Conservation (phyloP, 129 eudicot genomes). For the Sambucus nigra region DNA sequence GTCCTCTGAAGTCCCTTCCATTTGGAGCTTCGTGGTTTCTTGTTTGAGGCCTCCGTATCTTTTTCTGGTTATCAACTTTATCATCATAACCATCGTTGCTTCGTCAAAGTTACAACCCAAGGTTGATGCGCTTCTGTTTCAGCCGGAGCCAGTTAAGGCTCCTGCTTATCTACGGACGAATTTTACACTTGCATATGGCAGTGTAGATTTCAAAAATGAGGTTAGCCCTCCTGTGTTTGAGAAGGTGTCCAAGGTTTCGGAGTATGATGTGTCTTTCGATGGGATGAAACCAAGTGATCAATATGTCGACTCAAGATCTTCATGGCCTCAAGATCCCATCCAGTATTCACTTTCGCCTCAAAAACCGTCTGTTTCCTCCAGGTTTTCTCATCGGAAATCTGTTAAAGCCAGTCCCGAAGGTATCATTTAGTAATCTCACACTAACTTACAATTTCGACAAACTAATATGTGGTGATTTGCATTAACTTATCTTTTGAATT, state of each 20-base stretch:
- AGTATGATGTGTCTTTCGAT: conserved; percentile 15
- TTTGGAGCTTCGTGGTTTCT: conserved; percentile 41
- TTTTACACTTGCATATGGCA: neutral
- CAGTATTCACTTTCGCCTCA: conserved; percentile 19
- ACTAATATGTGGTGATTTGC: no score
- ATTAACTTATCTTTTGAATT: no score
- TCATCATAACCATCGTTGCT: conserved; percentile 76
- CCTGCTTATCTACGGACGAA: conserved; percentile 16
- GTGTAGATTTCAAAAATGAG: neutral
- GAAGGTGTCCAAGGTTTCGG: conserved; percentile 10
- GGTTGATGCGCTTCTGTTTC: conserved; percentile 9
- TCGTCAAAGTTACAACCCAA: conserved; percentile 52
- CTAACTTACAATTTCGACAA: no score
- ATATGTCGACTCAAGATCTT: conserved; percentile 22
- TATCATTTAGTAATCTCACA: conserved; percentile 10
- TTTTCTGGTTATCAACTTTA: conserved; percentile 67
- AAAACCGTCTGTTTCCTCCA: conserved; percentile 61
- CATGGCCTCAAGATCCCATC: conserved; percentile 11
- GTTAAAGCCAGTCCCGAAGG: conserved; percentile 52
- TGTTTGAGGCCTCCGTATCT: conserved; percentile 78
- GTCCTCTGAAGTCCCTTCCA: conserved; percentile 22
- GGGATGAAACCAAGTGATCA: conserved; percentile 27
- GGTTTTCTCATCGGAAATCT: conserved; percentile 49
- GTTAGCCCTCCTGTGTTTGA: neutral
- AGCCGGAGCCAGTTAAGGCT: conserved; percentile 16